Conservation (phyloP, 2,329 filamentous ascomycete genomes). For the Xylaria polymorpha region DNA sequence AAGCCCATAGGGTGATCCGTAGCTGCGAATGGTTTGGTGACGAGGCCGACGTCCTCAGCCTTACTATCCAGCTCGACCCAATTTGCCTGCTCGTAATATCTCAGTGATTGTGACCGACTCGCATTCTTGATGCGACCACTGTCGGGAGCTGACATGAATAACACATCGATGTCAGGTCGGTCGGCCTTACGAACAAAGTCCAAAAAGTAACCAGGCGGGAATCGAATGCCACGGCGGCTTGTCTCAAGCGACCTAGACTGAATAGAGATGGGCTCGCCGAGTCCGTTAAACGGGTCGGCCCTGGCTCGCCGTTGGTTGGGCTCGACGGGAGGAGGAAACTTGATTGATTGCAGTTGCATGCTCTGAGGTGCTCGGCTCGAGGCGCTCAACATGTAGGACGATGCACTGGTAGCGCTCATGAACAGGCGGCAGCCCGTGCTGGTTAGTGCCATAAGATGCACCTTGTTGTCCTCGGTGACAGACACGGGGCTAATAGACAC, state of each 20-base stretch:
- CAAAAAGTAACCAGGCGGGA: constrained; percentile 90
- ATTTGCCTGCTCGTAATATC: constrained; percentile 81
- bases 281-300: constrained; percentile 47
- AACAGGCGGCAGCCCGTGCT: constrained; percentile 92
- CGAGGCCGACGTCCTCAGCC: constrained; percentile 81
- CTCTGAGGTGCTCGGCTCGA: constrained; percentile 80
- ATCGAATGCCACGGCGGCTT: constrained; percentile 68
- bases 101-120: constrained; percentile 62
- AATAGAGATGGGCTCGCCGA: constrained; percentile 57
- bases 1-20: constrained; percentile 78
- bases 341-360: constrained; percentile 98
- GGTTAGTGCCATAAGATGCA: constrained; percentile 91
- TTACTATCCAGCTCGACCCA: constrained; percentile 80
- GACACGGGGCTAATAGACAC: constrained; percentile 89
- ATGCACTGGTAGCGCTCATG: constrained; percentile 86
- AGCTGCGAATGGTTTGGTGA: constrained; percentile 78
- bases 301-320: constrained; percentile 46
- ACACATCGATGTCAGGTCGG: constrained; percentile 68
- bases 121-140: constrained; percentile 81
- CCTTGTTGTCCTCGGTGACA: constrained; percentile 79
- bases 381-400: constrained; percentile 71
- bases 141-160: constrained; percentile 91
- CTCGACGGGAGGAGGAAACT: constrained; percentile 79
- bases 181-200: constrained; percentile 78
- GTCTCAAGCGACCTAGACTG: constrained; percentile 61